These are phyloP conservation scores for Cystobasidium onofrii DNA, from an alignment of 768 basidiomycete genomes.

Conservation along the genomic window DNA sequence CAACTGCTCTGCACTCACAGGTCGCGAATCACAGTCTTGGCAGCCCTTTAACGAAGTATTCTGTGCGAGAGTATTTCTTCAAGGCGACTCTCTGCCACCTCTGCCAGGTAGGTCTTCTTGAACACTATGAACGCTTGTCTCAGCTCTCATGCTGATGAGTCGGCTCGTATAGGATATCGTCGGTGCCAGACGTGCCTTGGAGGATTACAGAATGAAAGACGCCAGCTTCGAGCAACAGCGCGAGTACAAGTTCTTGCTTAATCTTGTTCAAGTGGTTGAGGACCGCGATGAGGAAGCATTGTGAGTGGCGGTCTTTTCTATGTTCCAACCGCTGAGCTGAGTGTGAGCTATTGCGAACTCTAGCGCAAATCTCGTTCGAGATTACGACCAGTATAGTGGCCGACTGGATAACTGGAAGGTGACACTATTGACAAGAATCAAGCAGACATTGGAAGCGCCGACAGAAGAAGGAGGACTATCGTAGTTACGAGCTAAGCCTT, in stretches of 20 bases:
- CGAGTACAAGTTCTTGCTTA: constrained; percentile 78
- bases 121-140: background rate
- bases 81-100: constrained; percentile 76
- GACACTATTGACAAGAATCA: constrained; percentile 75
- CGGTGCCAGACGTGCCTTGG: constrained; percentile 68
- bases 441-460: constrained; percentile 57
- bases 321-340: background rate
- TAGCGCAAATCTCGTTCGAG: constrained; percentile 66
- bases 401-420: constrained; percentile 98
- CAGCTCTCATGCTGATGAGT: background rate
- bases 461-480: constrained; percentile 51
- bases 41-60: constrained; percentile 77
- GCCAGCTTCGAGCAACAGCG: constrained; percentile 75
- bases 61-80: constrained; percentile 96
- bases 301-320: background rate
- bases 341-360: background rate
- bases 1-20: constrained; percentile 14
- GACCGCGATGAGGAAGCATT: constrained; percentile 39
- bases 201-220: constrained; percentile 71
- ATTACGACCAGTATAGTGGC: constrained; percentile 74
- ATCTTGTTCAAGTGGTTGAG: constrained; percentile 68
- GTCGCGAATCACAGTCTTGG: constrained; percentile 15
- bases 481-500: constrained; percentile 33
- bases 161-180: constrained; percentile 61
- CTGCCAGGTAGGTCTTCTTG: constrained; percentile 48